Percentiles rank a stretch among this genome's conserved stretches.
phyloP scores from a whole-genome alignment of 2,329 filamentous ascomycete genomes.

The Fusarium sp. region DNA sequence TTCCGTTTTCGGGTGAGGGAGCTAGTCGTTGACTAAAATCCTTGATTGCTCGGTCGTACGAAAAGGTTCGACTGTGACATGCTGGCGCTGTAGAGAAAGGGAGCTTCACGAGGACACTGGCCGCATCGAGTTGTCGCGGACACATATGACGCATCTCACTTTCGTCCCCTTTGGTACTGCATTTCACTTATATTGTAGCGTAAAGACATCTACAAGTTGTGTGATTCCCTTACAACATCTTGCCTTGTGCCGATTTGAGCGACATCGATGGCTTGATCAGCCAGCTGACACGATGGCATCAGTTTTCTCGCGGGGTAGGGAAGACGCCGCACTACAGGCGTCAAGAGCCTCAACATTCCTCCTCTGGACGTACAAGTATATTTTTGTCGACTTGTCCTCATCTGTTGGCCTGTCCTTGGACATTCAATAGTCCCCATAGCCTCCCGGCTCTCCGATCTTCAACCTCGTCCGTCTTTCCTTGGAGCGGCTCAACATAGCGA shows the following conservation, averaged over 20 bases:
- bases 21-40: neutral
- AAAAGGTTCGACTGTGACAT: neutral
- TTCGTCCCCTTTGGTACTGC: neutral
- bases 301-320: neutral
- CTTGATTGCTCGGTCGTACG: neutral
- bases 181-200: too few relatives aligned
- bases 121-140: neutral
- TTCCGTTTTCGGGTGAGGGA: too few relatives aligned
- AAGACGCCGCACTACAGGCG: neutral
- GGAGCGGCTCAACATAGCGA: too few relatives aligned
- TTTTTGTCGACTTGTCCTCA: neutral
- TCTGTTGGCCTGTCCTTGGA: neutral
- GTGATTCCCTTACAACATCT: neutral
- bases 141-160: neutral
- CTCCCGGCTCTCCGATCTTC: neutral
- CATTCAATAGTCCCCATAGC: neutral
- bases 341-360: neutral
- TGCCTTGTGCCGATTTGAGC: neutral
- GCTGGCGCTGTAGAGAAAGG: neutral
- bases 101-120: neutral
- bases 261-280: neutral
- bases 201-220: neutral
- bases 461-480: neutral
- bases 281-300: neutral
- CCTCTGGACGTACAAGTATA: neutral